These are phyloP conservation scores for Beverwykella pulmonaria DNA, from an alignment of 495 filamentous ascomycete species.

Conservation along the genomic window DNA sequence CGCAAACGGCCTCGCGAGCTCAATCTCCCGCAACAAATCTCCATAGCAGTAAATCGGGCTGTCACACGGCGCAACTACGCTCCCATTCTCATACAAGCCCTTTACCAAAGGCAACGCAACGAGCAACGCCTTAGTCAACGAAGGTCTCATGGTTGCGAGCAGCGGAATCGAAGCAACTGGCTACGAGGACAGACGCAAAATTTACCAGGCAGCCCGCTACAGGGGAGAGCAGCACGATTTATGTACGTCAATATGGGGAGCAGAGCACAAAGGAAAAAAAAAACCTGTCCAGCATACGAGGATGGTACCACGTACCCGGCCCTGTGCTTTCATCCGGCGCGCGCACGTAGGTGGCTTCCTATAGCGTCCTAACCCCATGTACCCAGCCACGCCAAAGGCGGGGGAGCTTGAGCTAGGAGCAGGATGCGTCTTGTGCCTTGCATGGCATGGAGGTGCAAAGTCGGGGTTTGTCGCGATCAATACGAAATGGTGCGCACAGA, in stretches of 20 bases:
- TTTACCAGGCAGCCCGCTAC: too few relatives aligned
- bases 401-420: not conserved
- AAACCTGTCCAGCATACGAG: not conserved
- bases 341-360: not conserved
- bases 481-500: too few relatives aligned
- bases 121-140: constrained; percentile 4
- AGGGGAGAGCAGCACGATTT: too few relatives aligned
- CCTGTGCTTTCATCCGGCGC: not conserved
- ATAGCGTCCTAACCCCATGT: not conserved
- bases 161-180: too few relatives aligned
- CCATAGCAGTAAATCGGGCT: constrained; percentile 42
- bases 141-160: not conserved
- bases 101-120: constrained; percentile 7
- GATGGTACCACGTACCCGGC: too few relatives aligned
- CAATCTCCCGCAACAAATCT: constrained; percentile 37
- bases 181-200: too few relatives aligned
- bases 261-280: not conserved
- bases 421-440: not conserved
- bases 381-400: not conserved
- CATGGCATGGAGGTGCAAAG: not conserved
- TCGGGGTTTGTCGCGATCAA: too few relatives aligned
- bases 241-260: too few relatives aligned
- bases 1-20: constrained; percentile 37
- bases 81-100: constrained; percentile 36
- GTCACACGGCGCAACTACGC: constrained; percentile 40